phyloP scores from a whole-genome alignment of 2,329 filamentous ascomycete species.

The Claviceps monticola region DNA sequence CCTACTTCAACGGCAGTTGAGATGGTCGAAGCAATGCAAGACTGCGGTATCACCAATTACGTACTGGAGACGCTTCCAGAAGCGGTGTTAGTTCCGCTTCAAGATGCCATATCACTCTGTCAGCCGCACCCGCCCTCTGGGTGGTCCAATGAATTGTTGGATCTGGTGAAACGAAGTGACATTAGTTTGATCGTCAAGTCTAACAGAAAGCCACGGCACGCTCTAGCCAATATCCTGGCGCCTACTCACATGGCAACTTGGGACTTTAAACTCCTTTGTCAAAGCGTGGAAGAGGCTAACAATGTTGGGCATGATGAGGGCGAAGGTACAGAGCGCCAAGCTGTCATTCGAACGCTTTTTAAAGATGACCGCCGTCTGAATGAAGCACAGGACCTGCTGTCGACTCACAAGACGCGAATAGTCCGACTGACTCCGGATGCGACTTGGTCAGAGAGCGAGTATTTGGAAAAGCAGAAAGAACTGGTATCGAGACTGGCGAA shows the following conservation, averaged over 20 bases:
- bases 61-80: slow-evolving; percentile 77
- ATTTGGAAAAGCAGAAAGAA: slow-evolving; percentile 85
- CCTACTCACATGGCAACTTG: slow-evolving; percentile 53
- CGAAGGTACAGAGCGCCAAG: slow-evolving; percentile 70
- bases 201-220: slow-evolving; percentile 15
- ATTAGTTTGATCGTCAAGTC: slow-evolving; percentile 51
- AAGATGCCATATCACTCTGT: slow-evolving; percentile 72
- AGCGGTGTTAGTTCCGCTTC: slow-evolving; percentile 63
- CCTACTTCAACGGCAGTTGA: slow-evolving; percentile 39
- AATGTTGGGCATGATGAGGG: slow-evolving; percentile 57
- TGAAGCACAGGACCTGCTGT: slow-evolving; percentile 74
- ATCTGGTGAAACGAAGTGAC: slow-evolving; percentile 70
- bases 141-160: slow-evolving; percentile 60
- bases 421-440: slow-evolving; percentile 65
- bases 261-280: slow-evolving; percentile 69
- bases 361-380: slow-evolving; percentile 79
- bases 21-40: slow-evolving; percentile 60
- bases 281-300: slow-evolving; percentile 45
- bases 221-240: slow-evolving; percentile 28
- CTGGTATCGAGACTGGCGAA: slow-evolving; percentile 75
- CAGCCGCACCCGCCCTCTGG: slow-evolving; percentile 67
- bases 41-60: slow-evolving; percentile 50
- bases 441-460: slow-evolving; percentile 70
- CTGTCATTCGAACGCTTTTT: slow-evolving; percentile 77
- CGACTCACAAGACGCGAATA: slow-evolving; percentile 65